phyloP scores from a whole-genome alignment of 2,329 filamentous ascomycete genomes.

The Trichoderma afroharzianum region DNA sequence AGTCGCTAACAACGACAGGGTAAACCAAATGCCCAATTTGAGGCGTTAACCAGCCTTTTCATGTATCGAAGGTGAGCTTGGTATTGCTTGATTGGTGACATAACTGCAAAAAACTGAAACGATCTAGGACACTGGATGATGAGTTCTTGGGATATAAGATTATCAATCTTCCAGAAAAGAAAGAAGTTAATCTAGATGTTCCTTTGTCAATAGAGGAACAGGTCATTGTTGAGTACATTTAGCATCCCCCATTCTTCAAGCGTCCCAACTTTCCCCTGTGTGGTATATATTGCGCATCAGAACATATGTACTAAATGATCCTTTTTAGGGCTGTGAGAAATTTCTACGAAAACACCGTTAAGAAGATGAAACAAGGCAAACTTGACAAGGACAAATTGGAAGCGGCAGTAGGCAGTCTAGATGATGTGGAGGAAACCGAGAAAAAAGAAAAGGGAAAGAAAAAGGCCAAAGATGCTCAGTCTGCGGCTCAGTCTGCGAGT shows the following conservation, averaged over 20 bases:
- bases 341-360: background rate
- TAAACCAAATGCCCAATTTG: constrained; percentile 20
- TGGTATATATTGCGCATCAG: too few relatives aligned
- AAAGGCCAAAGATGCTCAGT: background rate
- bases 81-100: background rate
- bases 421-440: background rate
- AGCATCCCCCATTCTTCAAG: background rate
- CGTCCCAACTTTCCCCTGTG: too few relatives aligned
- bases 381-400: background rate
- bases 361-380: background rate
- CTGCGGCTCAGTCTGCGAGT: too few relatives aligned
- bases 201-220: constrained; percentile 27
- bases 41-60: constrained; percentile 21
- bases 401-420: background rate
- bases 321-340: background rate
- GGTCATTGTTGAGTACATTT: constrained; percentile 26
- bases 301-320: background rate
- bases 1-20: constrained; percentile 11
- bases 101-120: background rate
- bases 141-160: constrained; percentile 28
- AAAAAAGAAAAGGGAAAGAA: background rate
- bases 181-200: constrained; percentile 23
- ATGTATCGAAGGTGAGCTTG: constrained; percentile 29
- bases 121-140: constrained; percentile 27
- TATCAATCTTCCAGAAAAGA: constrained; percentile 23